These are phyloP conservation scores for Prillingera fragicola DNA, from an alignment of 1,284 basidiomycete species.

Conservation along the genomic window DNA sequence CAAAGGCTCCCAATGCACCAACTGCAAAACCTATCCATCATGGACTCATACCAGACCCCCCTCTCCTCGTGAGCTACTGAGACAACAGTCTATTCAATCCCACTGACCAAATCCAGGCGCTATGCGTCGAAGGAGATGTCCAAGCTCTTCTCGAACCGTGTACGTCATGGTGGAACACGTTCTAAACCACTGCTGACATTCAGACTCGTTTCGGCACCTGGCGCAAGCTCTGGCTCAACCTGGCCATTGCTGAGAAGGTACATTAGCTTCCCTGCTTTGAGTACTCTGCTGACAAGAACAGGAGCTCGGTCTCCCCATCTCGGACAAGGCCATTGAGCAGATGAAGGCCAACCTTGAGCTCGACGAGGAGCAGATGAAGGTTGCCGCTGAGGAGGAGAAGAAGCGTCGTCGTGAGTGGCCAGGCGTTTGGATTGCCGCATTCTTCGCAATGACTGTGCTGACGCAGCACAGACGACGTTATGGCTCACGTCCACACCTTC, in stretches of 20 bases:
- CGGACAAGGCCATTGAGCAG: slow-evolving; percentile 85
- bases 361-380: slow-evolving; percentile 82
- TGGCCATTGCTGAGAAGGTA: slow-evolving; percentile 87
- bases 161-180: slow-evolving; percentile 46
- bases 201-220: slow-evolving; percentile 96
- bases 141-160: slow-evolving; percentile 84
- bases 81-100: neutral
- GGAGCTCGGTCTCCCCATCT: slow-evolving; percentile 83
- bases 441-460: slow-evolving; percentile 1
- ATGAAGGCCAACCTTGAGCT: slow-evolving; percentile 89
- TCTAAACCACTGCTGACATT: slow-evolving; percentile 2
- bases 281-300: slow-evolving; percentile 10
- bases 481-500: slow-evolving; percentile 99
- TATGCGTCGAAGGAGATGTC: slow-evolving; percentile 99
- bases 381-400: slow-evolving; percentile 92
- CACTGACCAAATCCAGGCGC: slow-evolving; percentile 56
- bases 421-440: no score
- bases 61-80: slow-evolving; percentile 48
- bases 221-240: slow-evolving; percentile 92
- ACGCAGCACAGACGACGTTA: slow-evolving; percentile 67
- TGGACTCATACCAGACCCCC: slow-evolving; percentile 53
- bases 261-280: neutral
- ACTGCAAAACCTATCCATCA: no score
- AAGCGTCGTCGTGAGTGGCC: slow-evolving; percentile 72
- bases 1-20: no score